These are phyloP conservation scores for Nakaseomyces delphensis DNA, from an alignment of 1,139 yeast species.

Conservation along the genomic window DNA sequence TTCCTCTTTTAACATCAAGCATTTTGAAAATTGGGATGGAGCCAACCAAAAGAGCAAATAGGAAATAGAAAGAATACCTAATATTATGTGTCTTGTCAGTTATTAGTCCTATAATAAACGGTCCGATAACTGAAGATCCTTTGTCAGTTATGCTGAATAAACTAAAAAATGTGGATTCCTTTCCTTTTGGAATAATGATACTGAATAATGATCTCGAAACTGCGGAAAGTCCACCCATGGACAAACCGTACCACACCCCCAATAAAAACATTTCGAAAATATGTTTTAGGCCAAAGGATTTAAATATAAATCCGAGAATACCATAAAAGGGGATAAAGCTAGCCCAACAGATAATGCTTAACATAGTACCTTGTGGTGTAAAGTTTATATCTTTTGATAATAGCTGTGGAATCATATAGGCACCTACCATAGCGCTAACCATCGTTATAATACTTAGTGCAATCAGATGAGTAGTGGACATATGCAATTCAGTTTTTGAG, in stretches of 20 bases:
- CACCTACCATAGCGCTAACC: conserved; percentile 54
- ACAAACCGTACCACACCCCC: conserved; percentile 63
- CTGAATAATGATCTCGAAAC: conserved; percentile 56
- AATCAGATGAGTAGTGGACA: conserved; percentile 56
- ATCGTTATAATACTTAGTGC: conserved; percentile 54
- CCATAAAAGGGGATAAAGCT: conserved; percentile 61
- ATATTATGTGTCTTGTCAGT: conserved; percentile 62
- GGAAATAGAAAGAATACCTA: conserved; percentile 55
- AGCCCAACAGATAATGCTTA: conserved; percentile 49
- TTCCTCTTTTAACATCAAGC: conserved; percentile 52
- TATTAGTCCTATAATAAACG: conserved; percentile 53
- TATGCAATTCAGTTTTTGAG: conserved; percentile 54
- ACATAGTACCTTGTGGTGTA: conserved; percentile 41
- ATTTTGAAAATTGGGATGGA: conserved; percentile 44
- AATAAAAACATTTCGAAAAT: conserved; percentile 56
- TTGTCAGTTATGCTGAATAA: conserved; percentile 65
- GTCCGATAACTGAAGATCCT: conserved; percentile 64
- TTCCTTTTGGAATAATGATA: conserved; percentile 57
- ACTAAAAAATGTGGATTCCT: conserved; percentile 62
- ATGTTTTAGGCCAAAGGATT: conserved; percentile 45
- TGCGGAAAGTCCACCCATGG: conserved; percentile 60
- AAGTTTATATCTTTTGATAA: conserved; percentile 36
- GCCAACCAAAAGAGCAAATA: conserved; percentile 41
- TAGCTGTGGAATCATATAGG: conserved; percentile 44
- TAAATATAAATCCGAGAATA: conserved; percentile 47